Base-by-base conservation (phyloP, 805 yeast species). In the Barnettozyma siamensis region DNA sequence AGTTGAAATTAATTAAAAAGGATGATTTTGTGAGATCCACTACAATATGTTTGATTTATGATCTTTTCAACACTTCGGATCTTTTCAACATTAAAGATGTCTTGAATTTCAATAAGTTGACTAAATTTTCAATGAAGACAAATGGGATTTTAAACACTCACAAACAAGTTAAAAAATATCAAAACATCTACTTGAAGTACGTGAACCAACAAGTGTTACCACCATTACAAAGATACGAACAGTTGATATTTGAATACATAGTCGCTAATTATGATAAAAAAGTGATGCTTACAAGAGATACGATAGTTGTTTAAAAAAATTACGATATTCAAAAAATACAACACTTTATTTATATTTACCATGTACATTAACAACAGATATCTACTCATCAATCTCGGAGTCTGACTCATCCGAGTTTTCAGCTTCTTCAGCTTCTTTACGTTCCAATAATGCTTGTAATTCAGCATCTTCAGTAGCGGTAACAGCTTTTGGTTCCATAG, bases 401-500 rank as follows among this genome's bases (percentile, higher is more conserved):
- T 70, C 76, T 41, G 72, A 75, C 27, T 76, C 93, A 52, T 85
- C 95, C 43, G 84, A 89, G 37, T 88, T 83, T 44, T 85, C 88
- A 56, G 82, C 81, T 62, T 81, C 79, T 60, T 85, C 89, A 60
- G 83, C 74, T 70, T 88, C 97, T 62, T 88, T 86, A 62, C 86
- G 78, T 69, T 91, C 97, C 78, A 93, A 80, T 51, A 93, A 76
- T 46, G 95, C 96, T 67, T 88, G 95, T 60, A 93, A 78, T 69
- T 89, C 97, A 46, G 96, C 98, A 65, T 93, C 99, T 64, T 93
- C 99, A 46, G 93, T 86, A 46, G 96, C 98, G 43, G 97, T 88
- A 52, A 93, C 98, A 33, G 98, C 97, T 78, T 89, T 91, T 60
- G 99, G 98, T 56, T 95, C 91, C 97, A 91, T 91, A 41, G 94